Evolutionary conservation across 1,284 basidiomycete species (phyloP), one percentile per base, ranked within the genome.

Genomic region (Mycena citricolor): DNA sequence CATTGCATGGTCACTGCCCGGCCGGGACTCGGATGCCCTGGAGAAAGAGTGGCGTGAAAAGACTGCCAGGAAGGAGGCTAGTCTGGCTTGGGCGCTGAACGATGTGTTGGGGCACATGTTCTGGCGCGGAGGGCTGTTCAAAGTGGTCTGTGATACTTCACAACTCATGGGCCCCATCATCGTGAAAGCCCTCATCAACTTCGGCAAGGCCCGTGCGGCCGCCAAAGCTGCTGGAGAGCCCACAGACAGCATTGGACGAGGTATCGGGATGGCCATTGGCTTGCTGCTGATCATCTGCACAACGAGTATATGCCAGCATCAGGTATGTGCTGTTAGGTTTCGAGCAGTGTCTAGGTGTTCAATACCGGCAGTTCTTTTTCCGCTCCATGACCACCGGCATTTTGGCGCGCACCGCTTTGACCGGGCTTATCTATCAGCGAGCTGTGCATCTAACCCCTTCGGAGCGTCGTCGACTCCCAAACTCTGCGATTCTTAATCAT

Each of bases 401-500:
- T 10, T 69, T 90, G 19, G 74, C 79, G 0, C 75, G 90, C 40
- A 81, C 81, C 0, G 80, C 86, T 0, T 72, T 93, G 37, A 89
- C 87, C 47, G 75, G 76, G 32, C 81, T 84, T 1, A 77, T 90
- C 23, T 93, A 90, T 66, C 77, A 81, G 49, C 80, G 86, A 24
- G 77, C 83, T 2, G 72, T 90, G 34, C 65, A 67, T 25, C 68
- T 92, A 32, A 81, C 79, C 1, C 79, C 80, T 13, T 80, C 79
- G 54, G 78, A 82, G n/a, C 71, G 87, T 38, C 73, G 77, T 5
- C 66, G 71, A 13, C 72, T 83, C 40, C 69, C 77, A 3, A 87
- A 84, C 56, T 78, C 86, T 4, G 77, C 79, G 42, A 71, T 92
- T 24, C 74, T 90, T 36, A 88, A 84, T 52, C 84, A 90, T 59